A percentile compares a stretch with the other conserved stretches of the same genome.
These are phyloP conservation scores for Phytophthora megakarya DNA, from an alignment of 352 stramenopile genomes.

Conservation along the genomic window DNA sequence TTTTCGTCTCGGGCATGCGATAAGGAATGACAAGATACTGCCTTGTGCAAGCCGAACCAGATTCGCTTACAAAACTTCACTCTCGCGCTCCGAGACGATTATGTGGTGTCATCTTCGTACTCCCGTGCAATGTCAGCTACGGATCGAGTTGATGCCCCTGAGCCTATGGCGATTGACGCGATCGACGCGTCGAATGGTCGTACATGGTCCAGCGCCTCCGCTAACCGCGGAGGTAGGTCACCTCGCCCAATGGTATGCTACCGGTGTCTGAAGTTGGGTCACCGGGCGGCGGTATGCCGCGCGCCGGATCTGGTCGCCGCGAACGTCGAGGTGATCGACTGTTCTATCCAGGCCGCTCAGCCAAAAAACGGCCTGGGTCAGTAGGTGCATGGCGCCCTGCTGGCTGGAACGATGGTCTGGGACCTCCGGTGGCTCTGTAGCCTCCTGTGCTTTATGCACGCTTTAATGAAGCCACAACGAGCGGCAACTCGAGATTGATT, in stretches of 20 bases:
- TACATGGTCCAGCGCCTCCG: too few relatives aligned
- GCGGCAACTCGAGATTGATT: conserved; percentile 12
- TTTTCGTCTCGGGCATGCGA: too few relatives aligned
- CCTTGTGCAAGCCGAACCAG: too few relatives aligned
- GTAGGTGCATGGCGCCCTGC: conserved; percentile 11
- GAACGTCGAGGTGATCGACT: not conserved
- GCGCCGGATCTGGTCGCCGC: conserved; percentile 1
- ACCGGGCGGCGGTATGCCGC: conserved; percentile 11
- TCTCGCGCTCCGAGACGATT: too few relatives aligned
- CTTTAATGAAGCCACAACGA: conserved; percentile 11
- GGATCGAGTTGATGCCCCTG: too few relatives aligned
- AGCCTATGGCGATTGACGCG: conserved; percentile 27
- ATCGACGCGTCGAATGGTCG: not conserved
- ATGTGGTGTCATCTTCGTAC: too few relatives aligned
- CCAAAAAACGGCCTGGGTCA: not conserved
- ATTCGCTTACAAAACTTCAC: too few relatives aligned
- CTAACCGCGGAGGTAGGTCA: too few relatives aligned
- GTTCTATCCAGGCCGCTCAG: not conserved
- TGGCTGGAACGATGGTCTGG: conserved; percentile 5
- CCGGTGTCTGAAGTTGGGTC: not conserved
- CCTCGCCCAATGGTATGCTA: too few relatives aligned
- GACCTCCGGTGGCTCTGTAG: not conserved
- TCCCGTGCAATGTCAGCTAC: too few relatives aligned
- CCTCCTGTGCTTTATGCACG: conserved; percentile 13
- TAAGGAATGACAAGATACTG: too few relatives aligned